A percentile compares a stretch with the other conserved stretches of the same genome.
phyloP scores from a whole-genome alignment of 371 early-diverging fungal genomes.

The Mucor sp. region DNA sequence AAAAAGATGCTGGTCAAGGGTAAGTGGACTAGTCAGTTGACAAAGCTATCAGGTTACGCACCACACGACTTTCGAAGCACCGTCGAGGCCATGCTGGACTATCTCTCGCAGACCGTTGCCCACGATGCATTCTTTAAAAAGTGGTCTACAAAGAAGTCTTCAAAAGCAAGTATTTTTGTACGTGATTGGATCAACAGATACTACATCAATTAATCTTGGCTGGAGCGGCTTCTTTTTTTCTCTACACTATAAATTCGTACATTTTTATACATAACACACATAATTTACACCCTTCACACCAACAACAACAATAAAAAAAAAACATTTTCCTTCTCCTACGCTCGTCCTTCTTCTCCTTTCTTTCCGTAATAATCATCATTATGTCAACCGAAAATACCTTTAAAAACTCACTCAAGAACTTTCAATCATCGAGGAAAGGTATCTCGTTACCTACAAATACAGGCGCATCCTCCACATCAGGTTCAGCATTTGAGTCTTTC shows the following conservation, averaged over 20 bases:
- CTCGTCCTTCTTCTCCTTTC: background rate
- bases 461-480: conserved; percentile 1
- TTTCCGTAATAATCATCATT: background rate
- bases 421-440: conserved; percentile 31
- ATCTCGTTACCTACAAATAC: conserved; percentile 31
- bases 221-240: too few species aligned
- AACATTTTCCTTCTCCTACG: too few species aligned
- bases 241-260: background rate
- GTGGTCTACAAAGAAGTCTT: conserved; percentile 73
- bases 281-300: too few species aligned
- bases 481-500: conserved; percentile 31
- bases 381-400: conserved; percentile 43
- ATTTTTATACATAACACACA: background rate
- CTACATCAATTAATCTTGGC: conserved; percentile 26
- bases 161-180: conserved; percentile 79
- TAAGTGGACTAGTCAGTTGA: conserved; percentile 74
- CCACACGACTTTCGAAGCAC: conserved; percentile 65
- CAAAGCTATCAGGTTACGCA: conserved; percentile 77
- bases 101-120: conserved; percentile 51
- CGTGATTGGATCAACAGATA: conserved; percentile 56
- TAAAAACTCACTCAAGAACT: conserved; percentile 45
- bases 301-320: too few species aligned
- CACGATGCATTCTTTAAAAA: conserved; percentile 79
- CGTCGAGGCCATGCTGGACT: conserved; percentile 70
- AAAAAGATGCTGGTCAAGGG: conserved; percentile 82